These are phyloP conservation scores for Escovopsis sp. DNA, from an alignment of 2,329 filamentous ascomycete genomes.

Conservation along the genomic window DNA sequence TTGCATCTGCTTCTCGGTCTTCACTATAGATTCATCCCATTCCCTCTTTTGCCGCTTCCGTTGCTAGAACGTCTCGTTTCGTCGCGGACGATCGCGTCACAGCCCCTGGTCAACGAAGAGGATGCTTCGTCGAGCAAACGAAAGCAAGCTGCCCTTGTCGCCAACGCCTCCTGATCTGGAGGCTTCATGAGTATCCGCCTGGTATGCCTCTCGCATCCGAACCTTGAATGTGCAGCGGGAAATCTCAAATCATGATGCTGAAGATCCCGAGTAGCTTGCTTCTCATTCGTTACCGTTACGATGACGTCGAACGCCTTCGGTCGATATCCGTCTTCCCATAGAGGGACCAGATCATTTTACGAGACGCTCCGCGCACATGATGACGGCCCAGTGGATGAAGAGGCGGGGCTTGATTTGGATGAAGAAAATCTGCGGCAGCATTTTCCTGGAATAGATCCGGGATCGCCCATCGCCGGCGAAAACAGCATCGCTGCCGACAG, in stretches of 20 bases:
- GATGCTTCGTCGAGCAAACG: too few relatives aligned
- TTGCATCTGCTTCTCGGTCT: too few relatives aligned
- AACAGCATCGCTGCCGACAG: constrained; percentile 30
- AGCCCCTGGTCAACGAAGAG: too few relatives aligned
- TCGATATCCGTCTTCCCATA: constrained; percentile 18
- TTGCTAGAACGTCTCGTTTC: too few relatives aligned
- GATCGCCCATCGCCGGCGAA: constrained; percentile 27
- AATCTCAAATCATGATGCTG: neutral
- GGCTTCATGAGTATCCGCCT: too few relatives aligned
- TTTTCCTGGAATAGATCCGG: constrained; percentile 35
- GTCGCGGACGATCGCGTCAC: too few relatives aligned
- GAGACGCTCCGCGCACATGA: constrained; percentile 30
- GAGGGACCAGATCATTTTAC: constrained; percentile 30
- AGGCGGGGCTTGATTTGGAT: constrained; percentile 29
- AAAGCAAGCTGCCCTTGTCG: neutral
- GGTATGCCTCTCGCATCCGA: neutral
- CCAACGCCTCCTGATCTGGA: too few relatives aligned
- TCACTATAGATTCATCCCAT: too few relatives aligned
- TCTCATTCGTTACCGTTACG: neutral
- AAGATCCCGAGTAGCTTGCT: neutral
- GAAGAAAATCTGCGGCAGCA: constrained; percentile 37
- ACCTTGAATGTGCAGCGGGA: neutral
- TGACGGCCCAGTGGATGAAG: constrained; percentile 26
- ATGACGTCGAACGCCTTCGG: constrained; percentile 36
- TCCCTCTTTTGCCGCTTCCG: too few relatives aligned